Conservation (phyloP, 306 rosid genomes). For the Rosa persica region DNA sequence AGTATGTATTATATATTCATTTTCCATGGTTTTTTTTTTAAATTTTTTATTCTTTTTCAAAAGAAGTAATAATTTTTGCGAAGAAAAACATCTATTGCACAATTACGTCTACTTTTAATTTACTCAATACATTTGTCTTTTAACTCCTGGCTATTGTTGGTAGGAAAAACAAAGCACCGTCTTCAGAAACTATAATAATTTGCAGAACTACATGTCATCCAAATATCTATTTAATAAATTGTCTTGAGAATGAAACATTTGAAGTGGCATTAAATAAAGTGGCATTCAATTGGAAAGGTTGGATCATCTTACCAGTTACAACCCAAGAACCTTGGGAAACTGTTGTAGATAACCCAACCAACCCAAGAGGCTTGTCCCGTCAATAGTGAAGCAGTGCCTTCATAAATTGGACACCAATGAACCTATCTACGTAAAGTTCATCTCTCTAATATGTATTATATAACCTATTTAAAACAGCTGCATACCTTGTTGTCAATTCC, state of each 20-base stretch:
- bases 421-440: background rate
- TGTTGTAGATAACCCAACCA: background rate
- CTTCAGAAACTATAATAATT: background rate
- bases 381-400: background rate
- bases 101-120: background rate
- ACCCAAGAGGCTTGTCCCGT: background rate
- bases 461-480: background rate
- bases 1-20: conserved; percentile 52
- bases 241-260: background rate
- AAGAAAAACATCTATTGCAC: background rate
- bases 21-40: background rate
- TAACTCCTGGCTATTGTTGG: background rate
- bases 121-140: background rate
- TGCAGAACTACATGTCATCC: background rate
- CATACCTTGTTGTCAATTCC: background rate
- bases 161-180: background rate
- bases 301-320: background rate
- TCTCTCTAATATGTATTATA: background rate
- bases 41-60: background rate
- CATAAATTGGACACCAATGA: background rate
- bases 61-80: background rate
- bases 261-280: background rate
- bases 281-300: background rate
- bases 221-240: background rate
- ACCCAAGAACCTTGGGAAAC: background rate